Evolutionary conservation across 176 grass and related monocot species (phyloP), one percentile per base, ranked within the genome.

Genomic region (Cymbopogon citratus): DNA sequence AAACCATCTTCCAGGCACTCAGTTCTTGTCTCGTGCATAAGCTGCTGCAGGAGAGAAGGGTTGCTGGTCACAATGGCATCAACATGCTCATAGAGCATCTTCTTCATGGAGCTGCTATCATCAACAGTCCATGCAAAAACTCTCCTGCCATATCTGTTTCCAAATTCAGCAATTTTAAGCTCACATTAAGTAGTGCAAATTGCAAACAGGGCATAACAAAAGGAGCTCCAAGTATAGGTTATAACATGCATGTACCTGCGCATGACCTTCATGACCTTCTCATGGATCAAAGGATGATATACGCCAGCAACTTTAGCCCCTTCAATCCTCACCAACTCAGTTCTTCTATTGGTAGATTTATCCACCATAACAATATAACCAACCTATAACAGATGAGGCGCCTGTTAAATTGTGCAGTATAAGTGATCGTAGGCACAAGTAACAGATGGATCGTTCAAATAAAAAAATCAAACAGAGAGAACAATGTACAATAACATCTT

Each of bases 41-140:
- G 81, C 54, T 82, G 73, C 63, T 89, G 87, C 56, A 98, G 84
- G 9, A 93, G 54, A 26, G 87, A 78, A 78, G 92, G 96, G 56
- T 98, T 92, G 78, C 92, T 90, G 7, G 92, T 98, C 36, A 98
- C 90, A 64, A 98, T 88, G 3, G 90, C 92, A 80, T 95, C 96
- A 34, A 98, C 96, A 28, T 81, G 79, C 73, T 95, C 86, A 72
- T 75, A 71, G 51, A 98, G 69, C 87, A 95, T 91, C 83, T 78
- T 98, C 71, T 68, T 80, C 96, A 98, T 94, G 36, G 88, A 91
- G 69, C 85, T 83, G 1, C 31, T 49, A 85, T 95, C 90, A 13
- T 98, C 96, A 48, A 98, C 92, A 23, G 96, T 98, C 96, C 96
- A 98, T 21, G 90, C 90, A 88, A 90, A 98, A n/a, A 91, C 84